Evolutionary conservation across 169 alveolate genomes (phyloP), one percentile per base, ranked within the genome.

Genomic region (Plasmodium inui): DNA sequence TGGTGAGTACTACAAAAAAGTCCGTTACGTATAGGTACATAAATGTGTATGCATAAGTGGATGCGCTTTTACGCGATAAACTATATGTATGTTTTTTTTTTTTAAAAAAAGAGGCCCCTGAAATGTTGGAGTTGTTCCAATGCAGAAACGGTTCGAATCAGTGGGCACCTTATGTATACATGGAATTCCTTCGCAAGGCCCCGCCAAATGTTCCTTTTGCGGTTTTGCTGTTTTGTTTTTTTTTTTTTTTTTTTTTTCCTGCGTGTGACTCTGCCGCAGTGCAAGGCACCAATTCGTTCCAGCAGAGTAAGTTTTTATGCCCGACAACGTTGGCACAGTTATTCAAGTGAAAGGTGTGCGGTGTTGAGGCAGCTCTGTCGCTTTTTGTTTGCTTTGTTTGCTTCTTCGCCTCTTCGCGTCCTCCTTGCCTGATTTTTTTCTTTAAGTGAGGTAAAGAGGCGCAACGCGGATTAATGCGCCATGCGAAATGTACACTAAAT

Each of bases 1-100:
- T 86, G 39, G 26, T 86, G 67, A 76, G 28, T 37, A 10, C 26
- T 30, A 14, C 67, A 76, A 32, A 76, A 76, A 76, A 74, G 41
- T 76, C 22, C 53, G 4, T 14, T 79, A 32, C 26, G 32, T 26
- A 12, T 32, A 76, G 22, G 46, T 32, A 76, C 46, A 30, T 76
- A 76, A 28, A 50, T 76, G 22, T 50, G 37, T 32, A 76, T 76
- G 83, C 50, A 76, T 32, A 26, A 8, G 46, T 30, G 83, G 10
- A 76, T 22, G 83, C 8, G 50, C 61, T 50, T 50, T 50, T 76
- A 76, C 2, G 46, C 9, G 28, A 76, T 22, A 32, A 32, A 50
- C 61, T 17, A 50, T 50, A 50, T 8, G 26, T 50, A 50, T 17
- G 26, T 50, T 50, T 50, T 50, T 50, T 14, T 44, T 44, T 50